These are phyloP conservation scores for Acrasis kona DNA, from an alignment of 78 protist species.

Conservation along the genomic window DNA sequence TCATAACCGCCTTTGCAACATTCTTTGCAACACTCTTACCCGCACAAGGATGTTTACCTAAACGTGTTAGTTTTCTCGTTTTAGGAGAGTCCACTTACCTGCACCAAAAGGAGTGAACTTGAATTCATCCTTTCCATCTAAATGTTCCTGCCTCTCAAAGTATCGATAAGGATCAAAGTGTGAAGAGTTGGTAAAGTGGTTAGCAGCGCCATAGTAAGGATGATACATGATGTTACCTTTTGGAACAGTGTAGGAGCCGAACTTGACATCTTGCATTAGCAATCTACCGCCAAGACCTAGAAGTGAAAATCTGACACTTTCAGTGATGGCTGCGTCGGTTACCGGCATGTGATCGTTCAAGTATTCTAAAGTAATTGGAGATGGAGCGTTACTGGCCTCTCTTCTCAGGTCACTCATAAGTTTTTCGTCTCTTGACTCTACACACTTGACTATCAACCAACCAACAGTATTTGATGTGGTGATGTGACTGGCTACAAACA, in stretches of 20 bases:
- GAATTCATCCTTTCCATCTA: background rate
- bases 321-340: background rate
- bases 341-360: background rate
- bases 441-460: background rate
- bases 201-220: background rate
- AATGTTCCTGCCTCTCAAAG: too few relatives aligned
- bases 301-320: background rate
- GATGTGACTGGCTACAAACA: background rate
- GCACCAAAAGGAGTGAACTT: background rate
- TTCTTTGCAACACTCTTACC: background rate
- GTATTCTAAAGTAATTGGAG: background rate
- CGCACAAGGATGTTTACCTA: constrained; percentile 1
- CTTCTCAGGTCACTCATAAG: background rate
- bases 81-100: too few relatives aligned
- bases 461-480: background rate
- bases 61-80: too few relatives aligned
- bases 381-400: background rate
- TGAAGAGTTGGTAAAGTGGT: background rate
- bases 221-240: background rate
- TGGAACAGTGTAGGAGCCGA: background rate
- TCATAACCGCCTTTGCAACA: background rate
- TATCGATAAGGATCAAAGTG: background rate
- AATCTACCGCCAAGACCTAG: background rate
- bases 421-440: background rate
- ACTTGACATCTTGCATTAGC: background rate